Evolutionary conservation across 192 early-diverging fungal genomes (phyloP), one percentile per base, ranked within the genome.

Genomic region (Phycomyces nitens): DNA sequence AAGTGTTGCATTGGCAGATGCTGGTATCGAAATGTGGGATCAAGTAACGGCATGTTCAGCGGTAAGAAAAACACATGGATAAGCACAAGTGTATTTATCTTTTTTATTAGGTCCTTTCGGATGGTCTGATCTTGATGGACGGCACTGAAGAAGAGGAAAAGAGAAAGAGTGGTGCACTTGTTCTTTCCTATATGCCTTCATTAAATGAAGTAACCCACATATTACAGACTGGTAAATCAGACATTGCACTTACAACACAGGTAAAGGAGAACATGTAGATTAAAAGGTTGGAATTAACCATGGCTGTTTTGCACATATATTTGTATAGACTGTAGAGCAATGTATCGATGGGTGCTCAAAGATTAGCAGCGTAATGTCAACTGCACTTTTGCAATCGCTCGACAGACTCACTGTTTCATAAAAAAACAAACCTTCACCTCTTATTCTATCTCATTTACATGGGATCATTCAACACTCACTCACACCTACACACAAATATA

Each of bases 1-100:
- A 8, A 88, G 84, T 10, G 73, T 78, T 0, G 86, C 86, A 0
- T 58, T 94, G 12, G 88, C 90, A 10, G 89, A 94, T 76, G 91
- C 92, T 12, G 91, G 91, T 15, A 90, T 94, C 56, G 90, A 93
- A 68, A 92, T 94, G 90, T 62, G 77, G 44, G 92, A 94, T 73
- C 70, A 79, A n/a, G 91, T 94, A 7, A 84, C 86, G 7, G 91
- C 84, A 12, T 85, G 81, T 57, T 79, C 90, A 12, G 86, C 84
- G n/a, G 85, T 85, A 80, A 61, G 71, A 43, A 0, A n/a, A 0
- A n/a, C 23, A 26, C 9, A 56, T 49, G 20, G 2, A 49, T 5
- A 49, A 18, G 20, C 11, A 49, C 11, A 49, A 3, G 11, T 49
- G 11, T 49, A 10, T 49, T 49, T 49, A 20, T 49, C 10, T 15